phyloP scores from a whole-genome alignment of 768 basidiomycete genomes.

The Tricholoma terreum region DNA sequence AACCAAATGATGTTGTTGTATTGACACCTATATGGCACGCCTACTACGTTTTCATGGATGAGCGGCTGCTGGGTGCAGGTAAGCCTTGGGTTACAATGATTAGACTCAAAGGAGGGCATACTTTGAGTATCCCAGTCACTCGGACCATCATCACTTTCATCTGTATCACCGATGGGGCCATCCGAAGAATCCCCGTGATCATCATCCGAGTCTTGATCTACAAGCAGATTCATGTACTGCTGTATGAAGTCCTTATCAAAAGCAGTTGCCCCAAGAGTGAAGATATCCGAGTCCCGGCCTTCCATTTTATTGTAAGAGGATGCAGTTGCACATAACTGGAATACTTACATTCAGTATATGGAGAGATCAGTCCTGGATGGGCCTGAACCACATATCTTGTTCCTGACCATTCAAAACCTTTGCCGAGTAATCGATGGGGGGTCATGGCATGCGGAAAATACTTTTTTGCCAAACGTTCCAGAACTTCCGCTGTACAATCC shows the following conservation, averaged over 20 bases:
- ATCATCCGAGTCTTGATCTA: neutral
- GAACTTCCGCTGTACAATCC: neutral
- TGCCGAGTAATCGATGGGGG: neutral
- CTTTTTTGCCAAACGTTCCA: neutral
- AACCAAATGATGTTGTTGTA: too few relatives aligned
- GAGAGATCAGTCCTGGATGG: neutral
- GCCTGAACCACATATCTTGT: neutral
- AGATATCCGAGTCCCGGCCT: neutral
- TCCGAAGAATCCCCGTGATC: neutral
- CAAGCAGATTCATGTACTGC: neutral
- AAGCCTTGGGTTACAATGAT: neutral
- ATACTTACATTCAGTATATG: neutral
- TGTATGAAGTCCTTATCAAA: neutral
- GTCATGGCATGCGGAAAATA: neutral
- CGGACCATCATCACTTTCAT: neutral
- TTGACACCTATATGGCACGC: neutral
- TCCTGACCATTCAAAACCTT: neutral
- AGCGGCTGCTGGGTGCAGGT: neutral
- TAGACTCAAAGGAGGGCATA: neutral
- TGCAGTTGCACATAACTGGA: neutral
- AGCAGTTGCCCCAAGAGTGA: neutral
- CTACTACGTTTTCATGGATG: neutral
- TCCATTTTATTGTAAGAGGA: neutral
- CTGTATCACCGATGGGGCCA: neutral
- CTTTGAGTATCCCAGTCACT: neutral